Conservation (phyloP, 208 protist genomes). For the Vickermania ingenoplastis region DNA sequence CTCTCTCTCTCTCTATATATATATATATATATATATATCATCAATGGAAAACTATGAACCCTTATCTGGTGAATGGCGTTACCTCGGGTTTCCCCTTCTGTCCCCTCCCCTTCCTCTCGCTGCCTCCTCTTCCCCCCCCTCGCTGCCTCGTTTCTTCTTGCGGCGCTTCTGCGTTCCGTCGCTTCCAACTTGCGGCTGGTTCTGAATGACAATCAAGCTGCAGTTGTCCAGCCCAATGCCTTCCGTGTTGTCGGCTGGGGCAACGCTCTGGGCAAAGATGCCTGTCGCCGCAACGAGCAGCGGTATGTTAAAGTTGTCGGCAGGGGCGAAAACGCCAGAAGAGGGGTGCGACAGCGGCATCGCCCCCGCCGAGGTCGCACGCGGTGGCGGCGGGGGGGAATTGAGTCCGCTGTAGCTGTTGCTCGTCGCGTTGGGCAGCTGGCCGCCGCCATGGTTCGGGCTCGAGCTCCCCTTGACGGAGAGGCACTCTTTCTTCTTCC, state of each 20-base stretch:
- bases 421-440: background rate
- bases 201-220: slow-evolving; percentile 55
- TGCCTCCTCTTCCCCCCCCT: background rate
- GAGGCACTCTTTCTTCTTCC: background rate
- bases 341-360: background rate
- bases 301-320: background rate
- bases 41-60: no score
- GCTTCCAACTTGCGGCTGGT: background rate
- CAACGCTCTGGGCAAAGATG: slow-evolving; percentile 66
- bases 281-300: slow-evolving; percentile 44
- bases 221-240: slow-evolving; percentile 74
- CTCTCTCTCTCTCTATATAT: no score
- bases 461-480: background rate
- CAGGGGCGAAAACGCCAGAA: background rate
- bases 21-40: no score
- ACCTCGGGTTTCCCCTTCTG: background rate
- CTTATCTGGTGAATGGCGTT: no score
- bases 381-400: background rate
- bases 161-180: background rate
- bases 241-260: slow-evolving; percentile 55
- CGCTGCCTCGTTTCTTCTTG: no score
- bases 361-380: background rate
- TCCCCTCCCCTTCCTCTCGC: background rate
- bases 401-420: background rate
- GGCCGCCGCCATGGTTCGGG: background rate